A percentile compares a stretch with the other conserved stretches of the same genome.
Conservation (phyloP, 345 rosid genomes). For the Hevea brasiliensis region DNA sequence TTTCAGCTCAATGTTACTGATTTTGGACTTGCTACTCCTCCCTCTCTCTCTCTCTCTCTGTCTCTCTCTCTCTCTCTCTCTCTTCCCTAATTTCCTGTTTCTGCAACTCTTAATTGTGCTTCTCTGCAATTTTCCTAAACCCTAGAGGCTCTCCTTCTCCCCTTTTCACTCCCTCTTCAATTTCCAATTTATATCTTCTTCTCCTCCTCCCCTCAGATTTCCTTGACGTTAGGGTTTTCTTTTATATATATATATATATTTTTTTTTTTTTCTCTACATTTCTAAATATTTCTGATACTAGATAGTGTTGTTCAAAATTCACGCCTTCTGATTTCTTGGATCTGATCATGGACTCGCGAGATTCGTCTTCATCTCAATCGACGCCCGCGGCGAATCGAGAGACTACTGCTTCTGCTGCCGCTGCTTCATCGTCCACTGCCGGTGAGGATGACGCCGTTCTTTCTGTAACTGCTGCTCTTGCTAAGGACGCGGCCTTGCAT, state of each 20-base stretch:
- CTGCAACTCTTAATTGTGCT: background rate
- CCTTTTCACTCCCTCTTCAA: background rate
- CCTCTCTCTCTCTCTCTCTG: background rate
- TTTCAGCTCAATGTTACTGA: background rate
- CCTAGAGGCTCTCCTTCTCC: background rate
- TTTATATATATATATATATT: no score
- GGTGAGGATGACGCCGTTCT: slow-evolving; percentile 29
- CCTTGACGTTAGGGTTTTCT: slow-evolving; percentile 6
- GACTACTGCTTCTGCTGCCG: slow-evolving; percentile 1
- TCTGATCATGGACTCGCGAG: slow-evolving; percentile 36
- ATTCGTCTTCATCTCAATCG: slow-evolving; percentile 23
- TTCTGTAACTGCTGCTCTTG: slow-evolving; percentile 45
- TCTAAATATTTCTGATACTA: background rate
- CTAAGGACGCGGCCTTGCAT: slow-evolving; percentile 66
- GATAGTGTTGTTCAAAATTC: background rate
- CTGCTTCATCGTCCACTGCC: background rate
- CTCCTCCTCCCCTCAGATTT: background rate
- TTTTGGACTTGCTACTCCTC: background rate
- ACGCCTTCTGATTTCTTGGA: slow-evolving; percentile 13
- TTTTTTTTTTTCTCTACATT: no score
- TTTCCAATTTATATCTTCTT: background rate
- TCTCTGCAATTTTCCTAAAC: slow-evolving; percentile 10
- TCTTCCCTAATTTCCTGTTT: background rate
- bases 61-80: background rate
- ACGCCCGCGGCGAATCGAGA: slow-evolving; percentile 18